Percentiles rank a stretch among this genome's conserved stretches.
phyloP scores from a whole-genome alignment of 2,329 filamentous ascomycete species.

The Dendryphion nanum region DNA sequence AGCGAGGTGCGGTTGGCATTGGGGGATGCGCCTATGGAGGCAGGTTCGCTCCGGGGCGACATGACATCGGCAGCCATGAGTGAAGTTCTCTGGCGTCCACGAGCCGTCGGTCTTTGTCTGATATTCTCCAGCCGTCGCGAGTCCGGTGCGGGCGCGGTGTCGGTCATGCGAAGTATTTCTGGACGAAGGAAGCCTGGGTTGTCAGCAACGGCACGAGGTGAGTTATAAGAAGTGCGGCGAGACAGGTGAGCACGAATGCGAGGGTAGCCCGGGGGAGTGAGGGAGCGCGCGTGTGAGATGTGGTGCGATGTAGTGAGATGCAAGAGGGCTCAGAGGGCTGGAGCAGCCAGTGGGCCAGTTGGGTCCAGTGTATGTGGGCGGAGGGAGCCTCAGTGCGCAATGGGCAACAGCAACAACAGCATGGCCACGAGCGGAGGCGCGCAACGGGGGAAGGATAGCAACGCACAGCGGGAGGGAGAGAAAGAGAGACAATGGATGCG shows the following conservation, averaged over 20 bases:
- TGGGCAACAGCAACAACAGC: too few relatives aligned
- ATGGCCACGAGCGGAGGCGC: too few relatives aligned
- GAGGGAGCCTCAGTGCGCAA: too few relatives aligned
- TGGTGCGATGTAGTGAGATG: background rate
- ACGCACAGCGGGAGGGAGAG: too few relatives aligned
- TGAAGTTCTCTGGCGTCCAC: conserved; percentile 17
- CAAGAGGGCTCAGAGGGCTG: background rate
- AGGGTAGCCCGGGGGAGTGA: background rate
- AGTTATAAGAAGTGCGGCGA: background rate
- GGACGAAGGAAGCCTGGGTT: conserved; percentile 6
- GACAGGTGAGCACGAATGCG: too few relatives aligned
- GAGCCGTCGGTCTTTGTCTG: conserved; percentile 26
- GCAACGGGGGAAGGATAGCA: background rate
- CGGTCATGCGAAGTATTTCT: conserved; percentile 35
- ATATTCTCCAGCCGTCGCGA: conserved; percentile 28
- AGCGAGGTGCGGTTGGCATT: conserved; percentile 42
- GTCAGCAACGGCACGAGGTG: conserved; percentile 16
- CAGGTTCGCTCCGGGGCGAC: conserved; percentile 33
- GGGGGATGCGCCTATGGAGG: conserved; percentile 23
- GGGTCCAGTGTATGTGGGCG: background rate
- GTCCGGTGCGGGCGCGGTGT: conserved; percentile 20
- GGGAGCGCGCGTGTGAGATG: background rate
- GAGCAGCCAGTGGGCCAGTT: background rate
- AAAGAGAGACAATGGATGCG: too few relatives aligned
- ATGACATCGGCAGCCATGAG: conserved; percentile 40